Base-by-base conservation (phyloP, 805 yeast genomes). In the Starmerella sirachaensis region DNA sequence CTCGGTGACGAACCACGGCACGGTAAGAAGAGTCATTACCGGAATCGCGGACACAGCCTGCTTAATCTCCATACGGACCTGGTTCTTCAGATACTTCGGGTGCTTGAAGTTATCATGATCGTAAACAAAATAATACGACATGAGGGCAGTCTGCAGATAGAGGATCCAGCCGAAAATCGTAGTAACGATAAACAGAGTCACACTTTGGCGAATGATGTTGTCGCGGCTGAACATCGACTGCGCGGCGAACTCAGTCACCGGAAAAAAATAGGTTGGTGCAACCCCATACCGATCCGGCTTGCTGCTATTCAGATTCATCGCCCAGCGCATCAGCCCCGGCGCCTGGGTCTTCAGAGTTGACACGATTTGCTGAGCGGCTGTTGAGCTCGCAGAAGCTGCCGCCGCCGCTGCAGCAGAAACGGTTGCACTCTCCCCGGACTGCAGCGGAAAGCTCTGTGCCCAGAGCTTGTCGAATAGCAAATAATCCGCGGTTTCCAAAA, bases 71-170 rank as follows among this genome's bases (percentile, higher is more conserved):
- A 83, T 63, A 5, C 71, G 62, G 72, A 91, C 75, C 64, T 91
- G 98, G 63, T 91, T 88, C 59, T 91, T 91, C 61, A 91, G 69
- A 60, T 82, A 88, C 58, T 94, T 72, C 42, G 98, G 98, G 59
- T 91, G 98, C 62, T 88, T 83, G 70, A 88, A 84, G 42, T 84
- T 82, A 38, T 76, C 76, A 56, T 77, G 79, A 61, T 91, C 96
- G 57, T 83, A 91, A 18, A 91, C 75, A 49, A 78, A 74, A 25
- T 66, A 49, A 58, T 81, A 91, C 9, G 93, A 76, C n/a, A 80
- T 51, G 12, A 76, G 66, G 3, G 97, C 97, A 36, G 75, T 78
- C 14, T 62, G 49, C 29, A 85, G 64, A 59, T 91, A 91, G 31
- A 88, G 60, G n/a, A 76, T 26, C 81, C 88, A 77, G 29, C 97